Evolutionary conservation across 768 basidiomycete species (phyloP), one percentile per base, ranked within the genome.

Genomic region (Rhizopogon roseolus): DNA sequence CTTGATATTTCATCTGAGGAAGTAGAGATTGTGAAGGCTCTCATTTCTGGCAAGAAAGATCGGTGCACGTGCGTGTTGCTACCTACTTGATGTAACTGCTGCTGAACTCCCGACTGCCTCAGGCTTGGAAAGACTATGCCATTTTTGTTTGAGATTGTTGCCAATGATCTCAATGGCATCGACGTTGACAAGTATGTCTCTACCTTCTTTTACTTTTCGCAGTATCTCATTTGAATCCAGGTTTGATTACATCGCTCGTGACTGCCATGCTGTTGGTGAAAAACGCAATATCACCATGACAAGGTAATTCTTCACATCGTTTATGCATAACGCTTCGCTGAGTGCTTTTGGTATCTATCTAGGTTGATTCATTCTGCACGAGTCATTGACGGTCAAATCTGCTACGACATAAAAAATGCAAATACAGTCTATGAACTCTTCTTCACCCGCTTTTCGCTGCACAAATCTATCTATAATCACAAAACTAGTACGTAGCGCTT

Each of bases 111-210:
- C 17, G 17, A 6, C n/a, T 43, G 5, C 0, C 19, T 41, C 32
- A 70, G 64, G 10, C 54, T 62, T 5, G 71, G 67, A 8, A 1
- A 72, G 14, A 86, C 85, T 63, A 91, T 91, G 66, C 66, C 71
- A 0, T 93, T 88, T 60, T 68, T 93, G 2, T 93, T 93, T 61
- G 87, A 93, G 51, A 92, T 93, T 49, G 88, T 93, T 3, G 85
- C 90, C 0, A 93, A 93, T 69, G 80, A 80, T 65, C 73, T 81
- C 6, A 93, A 92, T 56, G 91, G 91, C 0, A 73, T 93, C 4
- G 91, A 93, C 61, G 90, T 93, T 5, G 90, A 93, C 75, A 92
- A 92, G 89, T 88, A 54, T 62, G 4, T 25, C 17, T 28, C 5
- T 37, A 54, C 54, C 32, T 22, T 37, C 10, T 6, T 6, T n/a